A percentile compares a stretch with the other conserved stretches of the same genome.
phyloP scores from a whole-genome alignment of 495 filamentous ascomycete species.

The Venustampulla echinocandica region DNA sequence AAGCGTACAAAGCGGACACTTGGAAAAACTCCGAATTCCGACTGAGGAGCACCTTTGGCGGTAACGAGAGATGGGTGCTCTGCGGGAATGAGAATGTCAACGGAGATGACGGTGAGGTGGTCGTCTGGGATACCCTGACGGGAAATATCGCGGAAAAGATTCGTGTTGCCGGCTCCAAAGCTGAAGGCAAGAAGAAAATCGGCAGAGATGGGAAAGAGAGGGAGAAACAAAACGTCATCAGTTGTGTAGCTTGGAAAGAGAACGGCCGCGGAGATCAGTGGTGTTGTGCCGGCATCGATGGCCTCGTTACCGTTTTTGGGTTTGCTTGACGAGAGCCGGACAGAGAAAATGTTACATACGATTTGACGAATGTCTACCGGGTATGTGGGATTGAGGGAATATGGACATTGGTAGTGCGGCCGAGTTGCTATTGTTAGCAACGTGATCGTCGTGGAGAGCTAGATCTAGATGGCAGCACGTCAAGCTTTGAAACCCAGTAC shows the following conservation, averaged over 20 bases:
- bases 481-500: too few relatives aligned
- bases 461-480: too few relatives aligned
- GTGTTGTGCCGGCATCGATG: conserved; percentile 45
- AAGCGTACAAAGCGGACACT: conserved; percentile 53
- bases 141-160: conserved; percentile 58
- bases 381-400: neutral
- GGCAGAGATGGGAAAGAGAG: conserved; percentile 44
- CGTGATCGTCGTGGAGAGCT: too few relatives aligned
- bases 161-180: conserved; percentile 41
- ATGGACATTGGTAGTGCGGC: neutral
- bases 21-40: conserved; percentile 59
- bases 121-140: conserved; percentile 83
- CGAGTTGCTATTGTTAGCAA: neutral
- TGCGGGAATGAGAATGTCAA: conserved; percentile 48
- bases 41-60: conserved; percentile 62
- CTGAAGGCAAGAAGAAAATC: conserved; percentile 34
- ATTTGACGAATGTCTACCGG: neutral
- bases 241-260: conserved; percentile 65
- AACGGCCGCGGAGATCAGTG: conserved; percentile 51
- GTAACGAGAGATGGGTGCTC: conserved; percentile 67
- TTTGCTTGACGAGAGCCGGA: conserved; percentile 7
- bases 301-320: conserved; percentile 47
- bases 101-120: conserved; percentile 51
- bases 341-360: neutral
- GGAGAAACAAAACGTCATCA: conserved; percentile 42